Conservation (phyloP, 345 rosid genomes). For the Alliaria petiolata region DNA sequence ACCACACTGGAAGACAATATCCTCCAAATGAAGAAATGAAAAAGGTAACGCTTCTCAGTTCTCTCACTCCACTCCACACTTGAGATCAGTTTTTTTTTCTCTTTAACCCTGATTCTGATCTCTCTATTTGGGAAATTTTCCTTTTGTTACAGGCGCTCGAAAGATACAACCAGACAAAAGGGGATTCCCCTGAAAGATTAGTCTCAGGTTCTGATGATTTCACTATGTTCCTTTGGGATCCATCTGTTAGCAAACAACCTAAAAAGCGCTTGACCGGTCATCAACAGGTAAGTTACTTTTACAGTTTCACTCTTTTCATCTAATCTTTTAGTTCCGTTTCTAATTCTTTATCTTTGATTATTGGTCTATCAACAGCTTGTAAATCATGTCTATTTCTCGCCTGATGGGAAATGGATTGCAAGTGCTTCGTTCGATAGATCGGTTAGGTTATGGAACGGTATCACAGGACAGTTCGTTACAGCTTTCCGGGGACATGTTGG, state of each 20-base stretch:
- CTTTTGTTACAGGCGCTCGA: slow-evolving; percentile 55
- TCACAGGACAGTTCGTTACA: slow-evolving; percentile 80
- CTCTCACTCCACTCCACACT: background rate
- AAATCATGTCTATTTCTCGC: slow-evolving; percentile 93
- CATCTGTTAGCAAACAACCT: slow-evolving; percentile 70
- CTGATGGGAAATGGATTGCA: slow-evolving; percentile 94
- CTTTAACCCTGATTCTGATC: slow-evolving; percentile 13
- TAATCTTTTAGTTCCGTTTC: background rate
- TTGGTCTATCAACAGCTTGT: slow-evolving; percentile 58
- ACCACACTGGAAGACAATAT: slow-evolving; percentile 77
- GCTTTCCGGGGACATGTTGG: slow-evolving; percentile 91
- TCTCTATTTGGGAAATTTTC: background rate
- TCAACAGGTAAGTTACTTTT: slow-evolving; percentile 56
- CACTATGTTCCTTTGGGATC: slow-evolving; percentile 98
- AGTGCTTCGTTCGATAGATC: slow-evolving; percentile 97
- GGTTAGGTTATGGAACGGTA: slow-evolving; percentile 89
- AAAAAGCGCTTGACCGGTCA: slow-evolving; percentile 88
- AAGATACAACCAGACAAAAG: slow-evolving; percentile 78
- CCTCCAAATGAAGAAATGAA: slow-evolving; percentile 80
- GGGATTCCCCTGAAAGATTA: slow-evolving; percentile 78
- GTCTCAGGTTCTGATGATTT: slow-evolving; percentile 96
- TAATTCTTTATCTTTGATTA: background rate
- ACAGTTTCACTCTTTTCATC: background rate
- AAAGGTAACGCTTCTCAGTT: slow-evolving; percentile 52
- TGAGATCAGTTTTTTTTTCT: background rate